Base-by-base conservation (phyloP, 441 rosid genomes). In the Daphne laureola region DNA sequence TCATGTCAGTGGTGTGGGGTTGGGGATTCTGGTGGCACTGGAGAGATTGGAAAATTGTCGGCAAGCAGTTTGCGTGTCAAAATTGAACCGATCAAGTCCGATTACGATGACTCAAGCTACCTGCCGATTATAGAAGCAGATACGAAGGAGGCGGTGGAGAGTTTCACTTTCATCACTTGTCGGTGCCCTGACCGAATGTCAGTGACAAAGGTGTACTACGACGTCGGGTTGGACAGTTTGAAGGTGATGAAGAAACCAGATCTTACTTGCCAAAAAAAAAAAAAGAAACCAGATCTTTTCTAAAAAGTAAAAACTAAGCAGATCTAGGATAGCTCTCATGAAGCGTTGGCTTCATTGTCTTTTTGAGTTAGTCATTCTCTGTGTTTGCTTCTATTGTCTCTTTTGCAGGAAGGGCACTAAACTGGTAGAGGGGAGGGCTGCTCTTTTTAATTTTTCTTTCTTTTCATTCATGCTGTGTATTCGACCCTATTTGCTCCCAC, bases 1-100 rank as follows among this genome's bases (percentile, higher is more conserved):
- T n/a, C n/a, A 31, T 31, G 44, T 53, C 2, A 83, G 75, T 45
- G 82, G 83, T 2, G 76, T 82, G 54, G 86, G 90, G 11, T 53
- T 82, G 31, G 86, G 83, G 0, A 82, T 82, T 17, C 82, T 78
- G 7, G 86, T 68, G 2, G 90, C 83, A 4, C 77, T 79, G 8
- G 81, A 72, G 44, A 55, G 72, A 17, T 42, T 52, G 8, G 62
- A 31, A 13, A 11, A 27, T 0, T 54, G 67, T 0, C 62, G 59
- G 43, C 58, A 45, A 17, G 47, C 70, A 13, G 17, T 64, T 11
- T 66, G 57, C 13, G 26, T 72, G 52, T 21, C 70, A 0, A 59
- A 46, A 31, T 40, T 51, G 46, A 65, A 47, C 0, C 38, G 66
- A 44, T 70, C 78, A 1, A 56, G 51, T 25, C 63, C 70, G 12